Evolutionary conservation across 2,329 filamentous ascomycete genomes (phyloP).

Genomic region (Sphaerulina vaccinii): DNA sequence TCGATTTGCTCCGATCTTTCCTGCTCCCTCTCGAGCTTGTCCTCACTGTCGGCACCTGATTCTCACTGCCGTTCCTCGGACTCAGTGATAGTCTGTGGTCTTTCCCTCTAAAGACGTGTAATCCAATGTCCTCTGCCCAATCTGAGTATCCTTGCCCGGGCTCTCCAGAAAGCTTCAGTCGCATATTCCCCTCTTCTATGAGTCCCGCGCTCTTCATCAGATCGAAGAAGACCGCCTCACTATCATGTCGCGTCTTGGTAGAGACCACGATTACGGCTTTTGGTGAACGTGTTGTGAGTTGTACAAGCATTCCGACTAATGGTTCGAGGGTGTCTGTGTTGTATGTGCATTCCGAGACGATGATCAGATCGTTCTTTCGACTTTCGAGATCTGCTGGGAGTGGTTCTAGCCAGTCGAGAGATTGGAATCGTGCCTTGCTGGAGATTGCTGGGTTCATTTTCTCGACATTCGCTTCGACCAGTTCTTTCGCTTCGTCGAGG

Average conservation of each 20-base stretch:
- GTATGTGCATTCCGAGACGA: slow-evolving; percentile 72
- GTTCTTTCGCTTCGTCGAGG: slow-evolving; percentile 61
- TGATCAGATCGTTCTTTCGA: slow-evolving; percentile 56
- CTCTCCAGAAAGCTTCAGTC: slow-evolving; percentile 34
- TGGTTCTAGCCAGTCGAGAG: slow-evolving; percentile 63
- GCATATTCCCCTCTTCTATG: slow-evolving; percentile 31
- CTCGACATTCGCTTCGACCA: slow-evolving; percentile 57
- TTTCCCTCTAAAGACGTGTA: slow-evolving; percentile 37
- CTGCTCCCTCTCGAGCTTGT: not conserved
- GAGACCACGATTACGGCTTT: slow-evolving; percentile 57
- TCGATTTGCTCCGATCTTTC: slow-evolving; percentile 20
- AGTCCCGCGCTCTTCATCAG: slow-evolving; percentile 48
- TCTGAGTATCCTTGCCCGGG: slow-evolving; percentile 39
- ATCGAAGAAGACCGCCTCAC: slow-evolving; percentile 65
- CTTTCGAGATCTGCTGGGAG: slow-evolving; percentile 42
- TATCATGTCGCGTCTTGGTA: slow-evolving; percentile 66
- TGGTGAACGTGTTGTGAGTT: slow-evolving; percentile 50
- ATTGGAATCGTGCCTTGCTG: slow-evolving; percentile 48
- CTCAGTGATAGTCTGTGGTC: slow-evolving; percentile 34
- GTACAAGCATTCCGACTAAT: slow-evolving; percentile 58
- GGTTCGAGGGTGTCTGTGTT: slow-evolving; percentile 66
- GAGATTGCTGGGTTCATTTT: slow-evolving; percentile 44
- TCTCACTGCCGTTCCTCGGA: slow-evolving; percentile 32
- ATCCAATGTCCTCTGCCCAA: slow-evolving; percentile 36
- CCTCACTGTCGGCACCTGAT: slow-evolving; percentile 27